Evolutionary conservation across 805 yeast genomes (phyloP).

Genomic region (Jamesozyma hellenica): DNA sequence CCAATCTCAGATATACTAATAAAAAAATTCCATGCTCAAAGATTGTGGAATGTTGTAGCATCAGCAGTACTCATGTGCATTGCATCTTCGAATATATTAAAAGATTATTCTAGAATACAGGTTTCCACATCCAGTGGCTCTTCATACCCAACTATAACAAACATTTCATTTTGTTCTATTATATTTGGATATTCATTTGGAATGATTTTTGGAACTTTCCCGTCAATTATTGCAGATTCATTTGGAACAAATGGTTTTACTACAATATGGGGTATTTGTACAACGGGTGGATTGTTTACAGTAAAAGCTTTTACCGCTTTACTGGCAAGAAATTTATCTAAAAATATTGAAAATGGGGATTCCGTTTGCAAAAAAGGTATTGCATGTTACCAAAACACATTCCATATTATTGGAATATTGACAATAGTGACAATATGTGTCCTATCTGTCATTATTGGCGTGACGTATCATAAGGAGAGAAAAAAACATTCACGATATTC

Average conservation of each 20-base stretch:
- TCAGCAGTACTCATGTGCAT: constrained; percentile 30
- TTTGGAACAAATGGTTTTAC: constrained; percentile 62
- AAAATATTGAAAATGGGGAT: constrained; percentile 32
- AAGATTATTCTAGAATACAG: not conserved
- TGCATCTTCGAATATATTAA: constrained; percentile 28
- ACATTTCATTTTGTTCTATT: constrained; percentile 41
- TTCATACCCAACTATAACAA: constrained; percentile 25
- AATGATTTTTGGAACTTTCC: constrained; percentile 62
- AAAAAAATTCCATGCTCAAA: constrained; percentile 41
- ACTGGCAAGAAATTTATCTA: constrained; percentile 47
- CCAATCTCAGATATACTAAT: constrained; percentile 52
- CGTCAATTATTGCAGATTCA: constrained; percentile 63
- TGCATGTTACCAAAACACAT: constrained; percentile 39
- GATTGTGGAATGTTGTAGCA: constrained; percentile 53
- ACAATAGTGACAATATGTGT: constrained; percentile 7
- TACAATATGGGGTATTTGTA: constrained; percentile 65
- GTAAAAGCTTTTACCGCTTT: constrained; percentile 44
- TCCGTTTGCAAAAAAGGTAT: constrained; percentile 37
- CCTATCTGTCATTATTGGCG: constrained; percentile 10
- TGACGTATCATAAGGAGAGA: not conserved
- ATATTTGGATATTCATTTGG: constrained; percentile 62
- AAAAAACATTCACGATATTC: no score
- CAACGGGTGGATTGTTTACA: constrained; percentile 57
- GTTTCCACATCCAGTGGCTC: not conserved
- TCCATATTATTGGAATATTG: constrained; percentile 14